Base-by-base conservation (phyloP, 345 rosid genomes). In the Citrus unshiu region DNA sequence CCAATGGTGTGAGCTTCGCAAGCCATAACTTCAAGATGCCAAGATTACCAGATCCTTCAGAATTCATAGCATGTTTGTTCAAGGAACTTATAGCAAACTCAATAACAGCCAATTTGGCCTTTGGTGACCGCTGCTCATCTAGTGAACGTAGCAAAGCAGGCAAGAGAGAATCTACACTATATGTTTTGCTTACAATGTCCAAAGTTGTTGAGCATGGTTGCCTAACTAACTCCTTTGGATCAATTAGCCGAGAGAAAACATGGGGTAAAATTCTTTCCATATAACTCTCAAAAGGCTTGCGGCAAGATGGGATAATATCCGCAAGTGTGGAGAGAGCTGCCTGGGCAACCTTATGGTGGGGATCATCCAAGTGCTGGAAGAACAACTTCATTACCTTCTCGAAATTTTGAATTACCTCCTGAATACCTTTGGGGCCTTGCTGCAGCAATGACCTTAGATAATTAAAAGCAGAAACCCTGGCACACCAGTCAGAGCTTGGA, bases 331-430 rank as follows among this genome's bases (percentile, higher is more conserved):
- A 91, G 68, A 96, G 90, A 83, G 99, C 98, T 83, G 99, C 99
- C 86, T 96, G 99, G 30, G 99, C 99, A 71, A 94, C 99, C 86
- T 96, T 96, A 88, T 94, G 99, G 86, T 96, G 99, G 61, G 99
- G 99, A 87, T 96, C 99, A 86, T 96, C 98, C 84, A 96, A 86
- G 81, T 96, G 98, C 88, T 92, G 97, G 85, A 96, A 94, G 85
- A 94, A 96, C 63, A 96, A 88, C 86, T 96, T 96, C 99, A 96
- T 96, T 78, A 96, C 98, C 86, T 94, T 96, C 90, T 96, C 99
- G 46, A 96, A 94, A 83, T 82, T 93, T 86, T 94, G 99, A 72
- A 91, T 82, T 73, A 94, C 98, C 85, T 94, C 99, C 82, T 96
- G 98, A 84, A 92, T 82, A 75, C 99, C 98, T 88, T 89, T 94